Evolutionary conservation across 139 green algal genomes (phyloP).

Genomic region (Ettlia oleoabundans): DNA sequence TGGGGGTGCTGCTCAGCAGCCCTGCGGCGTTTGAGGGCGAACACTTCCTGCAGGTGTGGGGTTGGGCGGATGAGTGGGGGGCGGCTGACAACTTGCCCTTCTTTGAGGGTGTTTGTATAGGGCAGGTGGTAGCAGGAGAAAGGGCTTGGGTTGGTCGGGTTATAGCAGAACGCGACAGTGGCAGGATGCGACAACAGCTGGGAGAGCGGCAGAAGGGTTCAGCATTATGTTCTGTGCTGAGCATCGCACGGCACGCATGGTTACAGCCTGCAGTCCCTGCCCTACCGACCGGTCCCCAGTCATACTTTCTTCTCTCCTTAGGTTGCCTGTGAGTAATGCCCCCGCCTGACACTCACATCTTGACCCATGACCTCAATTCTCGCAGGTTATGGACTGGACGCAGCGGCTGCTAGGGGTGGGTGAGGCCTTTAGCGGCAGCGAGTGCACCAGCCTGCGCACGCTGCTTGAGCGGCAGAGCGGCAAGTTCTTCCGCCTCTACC

Average conservation of each 20-base stretch:
- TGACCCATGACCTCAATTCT: not conserved
- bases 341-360: not conserved
- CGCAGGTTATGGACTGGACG: constrained; percentile 64
- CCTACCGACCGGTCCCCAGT: too few relatives aligned
- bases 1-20: constrained; percentile 47
- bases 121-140: too few relatives aligned
- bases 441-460: constrained; percentile 36
- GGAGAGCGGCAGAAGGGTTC: not conserved
- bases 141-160: too few relatives aligned
- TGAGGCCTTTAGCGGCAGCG: constrained; percentile 49
- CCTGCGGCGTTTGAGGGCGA: constrained; percentile 59
- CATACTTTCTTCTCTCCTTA: too few relatives aligned
- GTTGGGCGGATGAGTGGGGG: too few relatives aligned
- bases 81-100: too few relatives aligned
- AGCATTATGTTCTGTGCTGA: not conserved
- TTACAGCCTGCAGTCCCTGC: too few relatives aligned
- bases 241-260: too few relatives aligned
- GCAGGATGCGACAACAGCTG: not conserved
- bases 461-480: constrained; percentile 47
- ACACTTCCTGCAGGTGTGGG: constrained; percentile 61
- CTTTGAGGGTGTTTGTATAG: too few relatives aligned
- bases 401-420: constrained; percentile 50
- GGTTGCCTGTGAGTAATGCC: too few relatives aligned
- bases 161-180: not conserved
- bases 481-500: constrained; percentile 57